Percentiles rank a stretch among this genome's conserved stretches.
Evolutionary conservation across 2,329 filamentous ascomycete species (phyloP).

Genomic region (Colletotrichum tabaci): DNA sequence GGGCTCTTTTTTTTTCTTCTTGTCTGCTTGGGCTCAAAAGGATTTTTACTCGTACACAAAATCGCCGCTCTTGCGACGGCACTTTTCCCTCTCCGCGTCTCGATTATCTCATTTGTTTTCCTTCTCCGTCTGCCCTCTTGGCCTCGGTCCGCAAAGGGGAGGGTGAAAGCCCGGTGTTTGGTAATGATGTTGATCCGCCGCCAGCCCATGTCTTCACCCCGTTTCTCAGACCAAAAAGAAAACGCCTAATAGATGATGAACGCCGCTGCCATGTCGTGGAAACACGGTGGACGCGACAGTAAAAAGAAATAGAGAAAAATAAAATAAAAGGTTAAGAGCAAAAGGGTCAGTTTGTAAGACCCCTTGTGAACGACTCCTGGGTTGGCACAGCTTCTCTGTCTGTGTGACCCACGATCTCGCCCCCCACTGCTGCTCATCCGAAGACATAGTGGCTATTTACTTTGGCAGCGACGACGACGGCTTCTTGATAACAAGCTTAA

Average conservation of each 20-base stretch:
- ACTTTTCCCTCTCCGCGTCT: not conserved
- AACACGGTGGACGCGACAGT: not conserved
- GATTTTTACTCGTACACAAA: conserved; percentile 1
- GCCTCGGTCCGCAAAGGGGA: not conserved
- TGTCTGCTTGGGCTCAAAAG: not conserved
- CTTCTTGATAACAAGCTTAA: conserved; percentile 43
- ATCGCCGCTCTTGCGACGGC: not conserved
- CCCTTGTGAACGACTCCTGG: not conserved
- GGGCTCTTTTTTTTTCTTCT: not conserved
- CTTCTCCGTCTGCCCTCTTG: not conserved
- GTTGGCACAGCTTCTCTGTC: not conserved
- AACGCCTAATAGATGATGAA: conserved; percentile 3
- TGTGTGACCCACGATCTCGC: too few relatives aligned
- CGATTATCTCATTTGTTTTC: not conserved
- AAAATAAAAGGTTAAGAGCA: not conserved
- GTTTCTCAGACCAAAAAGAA: not conserved
- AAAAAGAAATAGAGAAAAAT: not conserved
- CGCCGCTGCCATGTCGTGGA: not conserved
- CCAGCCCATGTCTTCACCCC: not conserved
- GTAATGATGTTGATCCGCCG: not conserved
- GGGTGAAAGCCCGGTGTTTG: not conserved
- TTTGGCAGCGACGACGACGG: conserved; percentile 28
- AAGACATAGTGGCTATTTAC: not conserved
- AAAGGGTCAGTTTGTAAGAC: not conserved
- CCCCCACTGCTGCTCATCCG: not conserved